Conservation (phyloP, 805 yeast genomes). For the Priceomyces medius region DNA sequence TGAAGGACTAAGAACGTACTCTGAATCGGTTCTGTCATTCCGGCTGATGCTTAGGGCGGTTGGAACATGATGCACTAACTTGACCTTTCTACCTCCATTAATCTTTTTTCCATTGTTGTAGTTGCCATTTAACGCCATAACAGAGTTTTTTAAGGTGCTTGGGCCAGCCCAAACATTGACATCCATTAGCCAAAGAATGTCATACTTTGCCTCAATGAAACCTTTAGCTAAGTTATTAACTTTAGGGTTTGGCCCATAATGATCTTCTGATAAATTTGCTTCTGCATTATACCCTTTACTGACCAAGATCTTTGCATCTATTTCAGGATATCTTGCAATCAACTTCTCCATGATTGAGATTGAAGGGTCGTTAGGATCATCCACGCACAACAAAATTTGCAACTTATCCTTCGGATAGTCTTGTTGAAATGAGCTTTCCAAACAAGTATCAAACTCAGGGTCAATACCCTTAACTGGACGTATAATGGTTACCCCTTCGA, state of each 20-base stretch:
- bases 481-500: conserved; percentile 63
- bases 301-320: conserved; percentile 58
- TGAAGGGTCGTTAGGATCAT: conserved; percentile 60
- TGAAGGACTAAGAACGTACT: conserved; percentile 13
- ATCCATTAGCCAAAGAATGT: conserved; percentile 82
- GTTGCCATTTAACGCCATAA: conserved; percentile 47
- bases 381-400: conserved; percentile 78
- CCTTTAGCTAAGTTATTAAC: conserved; percentile 87
- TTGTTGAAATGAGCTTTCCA: conserved; percentile 67
- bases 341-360: conserved; percentile 54
- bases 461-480: conserved; percentile 86
- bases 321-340: conserved; percentile 50
- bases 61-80: conserved; percentile 81
- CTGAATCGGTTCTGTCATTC: conserved; percentile 21
- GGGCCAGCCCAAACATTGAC: conserved; percentile 79
- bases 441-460: conserved; percentile 66
- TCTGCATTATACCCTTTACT: conserved; percentile 17
- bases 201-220: conserved; percentile 62
- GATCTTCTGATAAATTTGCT: conserved; percentile 28
- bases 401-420: conserved; percentile 57
- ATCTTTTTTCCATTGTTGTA: conserved; percentile 48
- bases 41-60: conserved; percentile 49
- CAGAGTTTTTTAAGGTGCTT: conserved; percentile 64
- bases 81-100: conserved; percentile 43
- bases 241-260: conserved; percentile 85